Percentiles rank a stretch among this genome's conserved stretches.
Conservation (phyloP, 2,329 filamentous ascomycete genomes). For the Colletotrichum horii region DNA sequence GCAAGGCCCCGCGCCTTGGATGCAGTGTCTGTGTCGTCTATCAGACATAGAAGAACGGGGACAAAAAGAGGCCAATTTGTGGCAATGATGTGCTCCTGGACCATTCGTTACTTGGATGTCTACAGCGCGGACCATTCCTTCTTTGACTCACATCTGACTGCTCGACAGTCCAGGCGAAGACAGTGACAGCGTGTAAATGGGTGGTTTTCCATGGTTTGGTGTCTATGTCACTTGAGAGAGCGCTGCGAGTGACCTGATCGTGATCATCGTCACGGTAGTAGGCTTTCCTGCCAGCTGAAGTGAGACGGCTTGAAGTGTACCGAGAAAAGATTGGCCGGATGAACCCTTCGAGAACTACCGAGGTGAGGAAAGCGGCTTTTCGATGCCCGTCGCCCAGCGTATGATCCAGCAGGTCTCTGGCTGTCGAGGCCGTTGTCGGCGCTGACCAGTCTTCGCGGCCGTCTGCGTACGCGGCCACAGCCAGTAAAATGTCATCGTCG, state of each 20-base stretch:
- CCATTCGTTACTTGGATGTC: conserved; percentile 5
- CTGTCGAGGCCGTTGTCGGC: conserved; percentile 28
- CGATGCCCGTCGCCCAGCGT: conserved; percentile 24
- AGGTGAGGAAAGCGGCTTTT: conserved; percentile 48
- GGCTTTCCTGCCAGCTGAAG: conserved; percentile 60
- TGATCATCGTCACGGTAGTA: conserved; percentile 43
- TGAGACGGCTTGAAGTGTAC: conserved; percentile 57
- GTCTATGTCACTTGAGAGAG: conserved; percentile 9
- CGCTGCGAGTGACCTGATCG: not conserved
- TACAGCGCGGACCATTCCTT: not conserved
- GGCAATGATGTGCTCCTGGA: conserved; percentile 48
- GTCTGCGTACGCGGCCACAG: conserved; percentile 36
- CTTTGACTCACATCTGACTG: conserved; percentile 49
- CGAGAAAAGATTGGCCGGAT: conserved; percentile 72
- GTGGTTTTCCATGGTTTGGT: conserved; percentile 64
- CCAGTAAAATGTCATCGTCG: conserved; percentile 30
- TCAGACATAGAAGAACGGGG: conserved; percentile 71
- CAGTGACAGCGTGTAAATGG: conserved; percentile 18
- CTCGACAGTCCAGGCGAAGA: conserved; percentile 67
- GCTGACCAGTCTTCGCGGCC: conserved; percentile 43
- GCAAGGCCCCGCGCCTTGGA: conserved; percentile 62
- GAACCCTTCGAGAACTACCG: conserved; percentile 64
- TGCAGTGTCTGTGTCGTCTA: conserved; percentile 64
- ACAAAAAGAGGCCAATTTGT: conserved; percentile 71
- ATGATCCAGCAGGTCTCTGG: conserved; percentile 35